A percentile compares a stretch with the other conserved stretches of the same genome.
phyloP scores from a whole-genome alignment of 768 basidiomycete genomes.

The Cyathus striatus region DNA sequence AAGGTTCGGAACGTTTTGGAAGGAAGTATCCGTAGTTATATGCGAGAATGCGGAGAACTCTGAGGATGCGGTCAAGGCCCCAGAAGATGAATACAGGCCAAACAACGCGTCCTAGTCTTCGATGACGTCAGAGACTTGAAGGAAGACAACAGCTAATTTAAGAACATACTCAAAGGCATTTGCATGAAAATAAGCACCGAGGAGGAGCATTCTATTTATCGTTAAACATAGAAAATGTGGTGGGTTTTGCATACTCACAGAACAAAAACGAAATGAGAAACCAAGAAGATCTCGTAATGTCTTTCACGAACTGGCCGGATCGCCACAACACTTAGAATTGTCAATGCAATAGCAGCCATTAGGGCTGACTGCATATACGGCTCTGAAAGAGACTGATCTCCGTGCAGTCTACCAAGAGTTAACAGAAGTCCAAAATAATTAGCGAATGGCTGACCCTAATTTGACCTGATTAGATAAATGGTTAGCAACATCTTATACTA shows the following conservation, averaged over 20 bases:
- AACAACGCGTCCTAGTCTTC: constrained; percentile 25
- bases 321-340: constrained; percentile 38
- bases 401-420: constrained; percentile 7
- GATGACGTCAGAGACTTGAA: neutral
- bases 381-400: constrained; percentile 10
- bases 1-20: constrained; percentile 8
- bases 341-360: constrained; percentile 31
- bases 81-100: constrained; percentile 51
- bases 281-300: constrained; percentile 49
- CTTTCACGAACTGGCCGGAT: constrained; percentile 40
- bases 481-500: neutral
- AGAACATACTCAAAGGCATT: constrained; percentile 18
- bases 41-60: constrained; percentile 35
- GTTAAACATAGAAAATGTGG: neutral
- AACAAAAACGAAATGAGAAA: constrained; percentile 38
- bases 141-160: neutral
- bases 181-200: constrained; percentile 38
- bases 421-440: neutral
- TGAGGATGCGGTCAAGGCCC: constrained; percentile 49
- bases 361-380: constrained; percentile 28
- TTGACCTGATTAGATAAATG: neutral
- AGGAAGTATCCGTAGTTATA: constrained; percentile 36
- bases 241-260: constrained; percentile 19
- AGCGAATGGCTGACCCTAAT: neutral
- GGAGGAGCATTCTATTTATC: constrained; percentile 24